Conservation (phyloP, 768 basidiomycete species). For the Calocybe indica region DNA sequence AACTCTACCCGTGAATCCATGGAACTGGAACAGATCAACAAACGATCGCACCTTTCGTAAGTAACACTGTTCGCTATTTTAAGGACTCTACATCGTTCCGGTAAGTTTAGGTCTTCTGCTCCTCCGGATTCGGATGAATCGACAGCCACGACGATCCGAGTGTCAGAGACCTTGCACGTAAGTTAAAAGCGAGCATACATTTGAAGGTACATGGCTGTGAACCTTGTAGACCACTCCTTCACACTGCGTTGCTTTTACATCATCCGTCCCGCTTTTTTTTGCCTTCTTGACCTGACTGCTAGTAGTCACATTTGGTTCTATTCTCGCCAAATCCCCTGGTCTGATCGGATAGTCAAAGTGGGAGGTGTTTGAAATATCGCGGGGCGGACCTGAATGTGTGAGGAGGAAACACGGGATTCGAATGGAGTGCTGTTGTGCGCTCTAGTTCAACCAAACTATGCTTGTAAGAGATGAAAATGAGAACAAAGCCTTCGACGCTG, state of each 20-base stretch:
- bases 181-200: no score
- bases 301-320: conserved; percentile 62
- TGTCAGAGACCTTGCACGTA: conserved; percentile 40
- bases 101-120: conserved; percentile 67
- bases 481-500: neutral
- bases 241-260: conserved; percentile 32
- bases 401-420: conserved; percentile 67
- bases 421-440: conserved; percentile 75
- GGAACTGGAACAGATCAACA: neutral
- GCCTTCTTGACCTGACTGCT: conserved; percentile 32
- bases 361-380: neutral
- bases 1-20: neutral
- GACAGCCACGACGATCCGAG: conserved; percentile 75
- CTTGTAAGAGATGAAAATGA: conserved; percentile 24
- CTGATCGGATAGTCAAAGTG: conserved; percentile 30
- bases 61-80: conserved; percentile 93
- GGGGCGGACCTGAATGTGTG: conserved; percentile 70
- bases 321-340: conserved; percentile 83
- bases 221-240: conserved; percentile 92
- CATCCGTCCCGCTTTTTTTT: conserved; percentile 33
- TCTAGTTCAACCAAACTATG: conserved; percentile 82
- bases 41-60: conserved; percentile 60
- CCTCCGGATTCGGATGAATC: conserved; percentile 49
- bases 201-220: conserved; percentile 1
- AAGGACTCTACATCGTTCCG: conserved; percentile 66